Evolutionary conservation across 106 monocot genomes (phyloP).

Genomic region (Phalaenopsis aphrodite): DNA sequence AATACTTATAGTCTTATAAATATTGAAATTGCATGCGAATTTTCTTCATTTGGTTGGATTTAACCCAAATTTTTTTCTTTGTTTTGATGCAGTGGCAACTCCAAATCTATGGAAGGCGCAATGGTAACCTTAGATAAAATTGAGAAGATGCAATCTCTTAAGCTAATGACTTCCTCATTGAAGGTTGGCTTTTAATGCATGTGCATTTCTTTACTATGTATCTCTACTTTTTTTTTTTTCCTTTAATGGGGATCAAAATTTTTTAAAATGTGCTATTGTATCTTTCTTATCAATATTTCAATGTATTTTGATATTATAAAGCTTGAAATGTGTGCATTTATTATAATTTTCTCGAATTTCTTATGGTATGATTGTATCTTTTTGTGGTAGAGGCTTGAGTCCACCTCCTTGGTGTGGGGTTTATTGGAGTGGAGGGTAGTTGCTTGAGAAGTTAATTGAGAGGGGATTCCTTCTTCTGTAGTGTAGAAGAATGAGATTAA

Average conservation of each 20-base stretch:
- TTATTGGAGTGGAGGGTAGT: neutral
- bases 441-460: neutral
- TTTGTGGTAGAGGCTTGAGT: neutral
- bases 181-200: conserved; percentile 42
- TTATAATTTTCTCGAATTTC: neutral
- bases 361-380: neutral
- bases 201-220: neutral
- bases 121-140: conserved; percentile 26
- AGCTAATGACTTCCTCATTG: conserved; percentile 36
- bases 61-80: neutral
- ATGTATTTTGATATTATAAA: neutral
- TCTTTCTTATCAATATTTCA: neutral
- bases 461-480: neutral
- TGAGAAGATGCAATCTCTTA: conserved; percentile 55
- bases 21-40: neutral
- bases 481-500: too few relatives aligned
- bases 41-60: neutral
- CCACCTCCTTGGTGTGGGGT: neutral
- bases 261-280: neutral
- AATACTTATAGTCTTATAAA: neutral
- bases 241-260: neutral
- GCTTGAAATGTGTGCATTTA: neutral
- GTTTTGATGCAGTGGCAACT: conserved; percentile 48
- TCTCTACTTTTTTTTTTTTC: neutral
- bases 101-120: conserved; percentile 17